Base-by-base conservation (phyloP, 2,329 filamentous ascomycete species). In the Exophiala viscosa region DNA sequence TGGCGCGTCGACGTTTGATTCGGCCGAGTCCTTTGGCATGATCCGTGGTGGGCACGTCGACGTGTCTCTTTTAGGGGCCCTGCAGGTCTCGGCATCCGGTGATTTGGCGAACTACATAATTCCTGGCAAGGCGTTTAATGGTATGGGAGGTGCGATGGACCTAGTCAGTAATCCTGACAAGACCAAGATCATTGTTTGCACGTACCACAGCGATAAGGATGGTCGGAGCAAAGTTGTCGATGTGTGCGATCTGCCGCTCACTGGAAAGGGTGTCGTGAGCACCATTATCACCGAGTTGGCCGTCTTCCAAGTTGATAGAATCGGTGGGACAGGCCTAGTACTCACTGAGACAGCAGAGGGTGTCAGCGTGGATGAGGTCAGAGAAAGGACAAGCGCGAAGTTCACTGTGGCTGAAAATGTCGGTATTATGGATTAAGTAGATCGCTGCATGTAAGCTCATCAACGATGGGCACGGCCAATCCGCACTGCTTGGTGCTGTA, bases 81-180 rank as follows among this genome's bases (percentile, higher is more conserved):
- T 92, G 60, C 87, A 95, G 73, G 88, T 93, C 14, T 86, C 83
- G 58, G 87, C 87, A 0, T 76, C 79, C 3, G 89, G 89, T 23
- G 89, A 95, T 66, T 72, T 95, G 48, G 89, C 89, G 39, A 93
- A 93, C 71, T 95, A 89, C 76, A 93, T 93, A 86, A 86, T 95
- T 58, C 89, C 89, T 0, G 89, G 89, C 31, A 93, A 93, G 71
- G 82, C 60, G 10, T 84, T 90, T 72, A 93, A 93, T 77, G 89
- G 89, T 14, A 93, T 95, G 84, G 89, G 89, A 55, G 85, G 85
- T 31, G 85, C 85, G 18, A 88, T 88, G 85, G 85, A 88, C 65
- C 73, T 88, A 5, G 83, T 88, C 11, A 84, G 81, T 35, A 87
- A 87, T 69, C 85, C 85, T 0, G 82, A 86, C 60, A 75, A 78